A percentile compares a stretch with the other conserved stretches of the same genome.
These are phyloP conservation scores for Daldinia sp. DNA, from an alignment of 2,329 filamentous ascomycete genomes.

Conservation along the genomic window DNA sequence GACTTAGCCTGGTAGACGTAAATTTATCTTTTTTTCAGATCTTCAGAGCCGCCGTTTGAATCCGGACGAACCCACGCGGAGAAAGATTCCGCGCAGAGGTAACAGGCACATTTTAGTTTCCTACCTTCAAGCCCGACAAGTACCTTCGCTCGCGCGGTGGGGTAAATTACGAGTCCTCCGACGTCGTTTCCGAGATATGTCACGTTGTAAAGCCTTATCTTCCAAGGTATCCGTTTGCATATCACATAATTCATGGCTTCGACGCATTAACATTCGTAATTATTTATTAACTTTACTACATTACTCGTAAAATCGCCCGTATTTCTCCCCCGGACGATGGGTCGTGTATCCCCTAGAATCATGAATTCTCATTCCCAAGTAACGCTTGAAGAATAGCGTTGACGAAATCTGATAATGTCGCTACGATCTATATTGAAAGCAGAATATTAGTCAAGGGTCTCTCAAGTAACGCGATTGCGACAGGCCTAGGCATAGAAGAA, in stretches of 20 bases:
- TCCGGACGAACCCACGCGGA: no score
- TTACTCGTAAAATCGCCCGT: slow-evolving; percentile 30
- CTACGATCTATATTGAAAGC: slow-evolving; percentile 37
- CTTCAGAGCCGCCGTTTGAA: no score
- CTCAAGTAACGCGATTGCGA: background rate
- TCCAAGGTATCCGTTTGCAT: background rate
- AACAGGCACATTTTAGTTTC: no score
- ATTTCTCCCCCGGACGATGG: slow-evolving; percentile 20
- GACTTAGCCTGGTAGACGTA: no score
- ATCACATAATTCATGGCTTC: background rate
- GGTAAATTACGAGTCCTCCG: no score
- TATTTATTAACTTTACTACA: slow-evolving; percentile 40
- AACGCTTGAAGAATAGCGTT: slow-evolving; percentile 44
- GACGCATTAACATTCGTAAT: slow-evolving; percentile 37
- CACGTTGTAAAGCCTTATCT: no score
- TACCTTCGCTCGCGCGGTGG: no score
- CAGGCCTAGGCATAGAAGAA: background rate
- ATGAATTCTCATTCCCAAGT: slow-evolving; percentile 22
- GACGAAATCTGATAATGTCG: slow-evolving; percentile 44
- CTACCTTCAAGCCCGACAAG: no score
- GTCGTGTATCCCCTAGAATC: background rate
- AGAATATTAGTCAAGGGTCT: slow-evolving; percentile 11
- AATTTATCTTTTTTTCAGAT: no score
- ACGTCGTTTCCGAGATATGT: background rate
- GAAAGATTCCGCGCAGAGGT: no score